A percentile compares a stretch with the other conserved stretches of the same genome.
Conservation (phyloP, 768 basidiomycete species). For the Mycena floridula region DNA sequence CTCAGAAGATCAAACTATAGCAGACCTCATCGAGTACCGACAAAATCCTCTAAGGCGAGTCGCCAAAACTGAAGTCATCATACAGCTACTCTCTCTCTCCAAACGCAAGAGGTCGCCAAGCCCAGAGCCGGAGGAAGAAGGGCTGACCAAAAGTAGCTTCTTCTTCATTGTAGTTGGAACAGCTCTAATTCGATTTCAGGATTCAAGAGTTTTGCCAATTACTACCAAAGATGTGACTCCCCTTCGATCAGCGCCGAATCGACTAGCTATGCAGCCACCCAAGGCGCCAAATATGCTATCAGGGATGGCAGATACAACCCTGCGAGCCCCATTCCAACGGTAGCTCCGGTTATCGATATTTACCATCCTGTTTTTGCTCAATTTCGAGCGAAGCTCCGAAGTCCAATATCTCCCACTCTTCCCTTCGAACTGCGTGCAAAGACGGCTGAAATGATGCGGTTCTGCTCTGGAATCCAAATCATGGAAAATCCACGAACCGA, state of each 20-base stretch:
- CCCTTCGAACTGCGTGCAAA: background rate
- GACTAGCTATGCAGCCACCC: no score
- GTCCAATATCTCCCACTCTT: background rate
- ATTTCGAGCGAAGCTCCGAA: conserved; percentile 13
- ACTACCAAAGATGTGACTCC: background rate
- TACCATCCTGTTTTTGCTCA: conserved; percentile 11
- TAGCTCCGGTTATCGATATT: conserved; percentile 5
- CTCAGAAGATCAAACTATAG: no score
- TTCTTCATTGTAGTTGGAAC: no score
- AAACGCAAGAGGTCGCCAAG: no score
- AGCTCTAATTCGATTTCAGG: no score
- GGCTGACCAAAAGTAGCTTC: no score
- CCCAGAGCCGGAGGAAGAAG: no score
- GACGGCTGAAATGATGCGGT: background rate
- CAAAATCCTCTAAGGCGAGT: no score
- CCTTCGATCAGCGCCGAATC: no score
- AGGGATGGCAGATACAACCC: conserved; percentile 8
- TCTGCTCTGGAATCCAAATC: conserved; percentile 3
- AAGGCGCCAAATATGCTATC: background rate
- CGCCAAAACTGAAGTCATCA: no score
- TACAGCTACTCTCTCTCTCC: no score
- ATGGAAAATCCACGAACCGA: background rate
- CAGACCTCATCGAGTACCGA: no score
- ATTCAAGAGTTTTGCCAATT: background rate
- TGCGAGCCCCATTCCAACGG: background rate